Conservation (phyloP, 768 basidiomycete species). For the Phaeolepiota aurea region DNA sequence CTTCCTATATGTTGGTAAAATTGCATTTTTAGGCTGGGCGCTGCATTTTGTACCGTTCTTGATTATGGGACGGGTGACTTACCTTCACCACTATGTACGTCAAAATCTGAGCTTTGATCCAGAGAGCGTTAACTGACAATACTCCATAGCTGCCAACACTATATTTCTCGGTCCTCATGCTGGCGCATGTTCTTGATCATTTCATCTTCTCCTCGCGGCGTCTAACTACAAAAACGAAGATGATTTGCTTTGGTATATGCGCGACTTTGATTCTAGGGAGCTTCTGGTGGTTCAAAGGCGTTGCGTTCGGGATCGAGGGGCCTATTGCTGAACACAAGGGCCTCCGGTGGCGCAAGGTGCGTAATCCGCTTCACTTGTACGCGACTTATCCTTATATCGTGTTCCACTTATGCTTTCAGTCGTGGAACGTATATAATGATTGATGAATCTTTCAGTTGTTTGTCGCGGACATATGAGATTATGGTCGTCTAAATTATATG, state of each 20-base stretch:
- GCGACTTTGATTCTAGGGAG: slow-evolving; percentile 54
- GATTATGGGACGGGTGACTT: slow-evolving; percentile 96
- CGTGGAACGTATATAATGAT: slow-evolving; percentile 22
- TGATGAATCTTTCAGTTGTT: too few species aligned
- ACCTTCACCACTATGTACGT: slow-evolving; percentile 92
- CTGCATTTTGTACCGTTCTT: slow-evolving; percentile 95
- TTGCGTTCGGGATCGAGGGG: slow-evolving; percentile 91
- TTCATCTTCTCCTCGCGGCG: slow-evolving; percentile 77
- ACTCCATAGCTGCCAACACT: slow-evolving; percentile 73
- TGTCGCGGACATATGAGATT: too few species aligned
- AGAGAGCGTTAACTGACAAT: neutral
- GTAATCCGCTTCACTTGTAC: slow-evolving; percentile 12
- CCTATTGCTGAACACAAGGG: slow-evolving; percentile 77
- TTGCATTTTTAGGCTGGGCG: slow-evolving; percentile 87
- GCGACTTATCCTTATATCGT: slow-evolving; percentile 1
- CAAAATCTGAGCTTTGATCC: neutral
- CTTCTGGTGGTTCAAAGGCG: slow-evolving; percentile 93
- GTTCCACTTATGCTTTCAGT: slow-evolving; percentile 10
- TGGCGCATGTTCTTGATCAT: slow-evolving; percentile 86
- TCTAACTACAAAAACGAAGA: slow-evolving; percentile 56
- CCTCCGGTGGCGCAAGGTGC: slow-evolving; percentile 64
- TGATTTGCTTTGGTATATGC: slow-evolving; percentile 59
- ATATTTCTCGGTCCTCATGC: slow-evolving; percentile 94
- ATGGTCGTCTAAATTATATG: too few species aligned
- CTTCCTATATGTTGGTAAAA: slow-evolving; percentile 86